Conservation (phyloP, 176 grass and related monocot species). For the Ensete ventricosum region DNA sequence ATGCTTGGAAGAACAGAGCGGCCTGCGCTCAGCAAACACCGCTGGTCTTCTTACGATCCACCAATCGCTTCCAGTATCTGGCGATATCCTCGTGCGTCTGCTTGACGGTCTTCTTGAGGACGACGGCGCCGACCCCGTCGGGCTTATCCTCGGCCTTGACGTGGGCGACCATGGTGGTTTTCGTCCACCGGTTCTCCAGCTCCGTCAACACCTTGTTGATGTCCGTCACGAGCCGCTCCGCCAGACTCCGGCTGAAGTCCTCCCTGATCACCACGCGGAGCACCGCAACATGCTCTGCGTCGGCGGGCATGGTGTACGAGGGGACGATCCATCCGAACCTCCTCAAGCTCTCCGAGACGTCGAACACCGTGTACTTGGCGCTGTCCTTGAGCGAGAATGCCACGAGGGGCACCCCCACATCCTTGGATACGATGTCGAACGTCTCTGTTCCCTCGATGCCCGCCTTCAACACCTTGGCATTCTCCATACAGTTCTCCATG, state of each 20-base stretch:
- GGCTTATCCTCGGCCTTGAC: not conserved
- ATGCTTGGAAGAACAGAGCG: too few relatives aligned
- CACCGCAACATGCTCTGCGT: slow-evolving; percentile 64
- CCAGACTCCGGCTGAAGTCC: slow-evolving; percentile 16
- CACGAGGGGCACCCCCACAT: slow-evolving; percentile 68
- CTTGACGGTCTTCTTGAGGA: slow-evolving; percentile 32
- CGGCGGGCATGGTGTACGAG: slow-evolving; percentile 76
- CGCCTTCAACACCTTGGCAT: slow-evolving; percentile 38
- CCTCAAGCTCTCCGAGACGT: slow-evolving; percentile 38
- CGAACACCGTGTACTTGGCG: slow-evolving; percentile 34
- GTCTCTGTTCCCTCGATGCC: slow-evolving; percentile 37
- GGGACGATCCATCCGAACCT: slow-evolving; percentile 79
- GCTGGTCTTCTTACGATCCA: slow-evolving; percentile 57
- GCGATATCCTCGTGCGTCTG: slow-evolving; percentile 55
- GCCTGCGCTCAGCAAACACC: slow-evolving; percentile 33
- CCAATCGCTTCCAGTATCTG: slow-evolving; percentile 51
- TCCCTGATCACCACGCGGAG: slow-evolving; percentile 29
- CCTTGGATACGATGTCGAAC: slow-evolving; percentile 75
- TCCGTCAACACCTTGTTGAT: slow-evolving; percentile 1
- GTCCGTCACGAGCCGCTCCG: slow-evolving; percentile 7
- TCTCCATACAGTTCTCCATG: slow-evolving; percentile 90
- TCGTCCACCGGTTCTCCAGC: not conserved
- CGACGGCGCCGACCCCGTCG: not conserved
- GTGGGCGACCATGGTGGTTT: not conserved
- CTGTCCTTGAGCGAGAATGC: slow-evolving; percentile 61